phyloP scores from a whole-genome alignment of 441 rosid species.

The Cnidoscolus chayamansa region DNA sequence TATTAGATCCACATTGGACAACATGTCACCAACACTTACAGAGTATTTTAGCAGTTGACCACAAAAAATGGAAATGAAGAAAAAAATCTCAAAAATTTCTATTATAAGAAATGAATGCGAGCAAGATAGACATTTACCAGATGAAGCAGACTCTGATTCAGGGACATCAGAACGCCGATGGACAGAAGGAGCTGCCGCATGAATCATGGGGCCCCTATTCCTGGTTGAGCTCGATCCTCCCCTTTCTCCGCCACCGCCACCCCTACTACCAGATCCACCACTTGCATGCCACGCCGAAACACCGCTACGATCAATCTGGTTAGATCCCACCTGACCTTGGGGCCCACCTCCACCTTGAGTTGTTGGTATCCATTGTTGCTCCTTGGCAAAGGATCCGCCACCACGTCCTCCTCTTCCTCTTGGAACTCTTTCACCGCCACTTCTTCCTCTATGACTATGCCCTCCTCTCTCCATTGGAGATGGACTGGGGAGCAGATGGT shows the following conservation, averaged over 20 bases:
- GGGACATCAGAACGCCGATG: not conserved
- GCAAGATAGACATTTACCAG: not conserved
- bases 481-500: conserved; percentile 9
- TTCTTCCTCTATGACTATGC: conserved; percentile 6
- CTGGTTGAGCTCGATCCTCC: not conserved
- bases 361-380: not conserved
- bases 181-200: not conserved
- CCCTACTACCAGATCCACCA: not conserved
- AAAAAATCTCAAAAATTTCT: not conserved
- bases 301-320: not conserved
- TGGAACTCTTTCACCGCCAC: conserved; percentile 15
- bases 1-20: too few species aligned
- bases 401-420: conserved; percentile 28
- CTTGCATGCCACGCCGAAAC: not conserved
- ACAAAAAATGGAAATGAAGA: not conserved
- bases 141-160: not conserved
- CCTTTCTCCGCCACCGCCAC: not conserved
- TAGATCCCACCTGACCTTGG: not conserved
- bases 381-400: not conserved
- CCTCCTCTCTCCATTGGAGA: conserved; percentile 50
- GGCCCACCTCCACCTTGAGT: not conserved
- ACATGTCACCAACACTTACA: too few species aligned
- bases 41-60: too few species aligned
- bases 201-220: not conserved
- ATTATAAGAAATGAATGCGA: not conserved